Conservation (phyloP, 352 stramenopile genomes). For the Pilasporangium apinafurcum region DNA sequence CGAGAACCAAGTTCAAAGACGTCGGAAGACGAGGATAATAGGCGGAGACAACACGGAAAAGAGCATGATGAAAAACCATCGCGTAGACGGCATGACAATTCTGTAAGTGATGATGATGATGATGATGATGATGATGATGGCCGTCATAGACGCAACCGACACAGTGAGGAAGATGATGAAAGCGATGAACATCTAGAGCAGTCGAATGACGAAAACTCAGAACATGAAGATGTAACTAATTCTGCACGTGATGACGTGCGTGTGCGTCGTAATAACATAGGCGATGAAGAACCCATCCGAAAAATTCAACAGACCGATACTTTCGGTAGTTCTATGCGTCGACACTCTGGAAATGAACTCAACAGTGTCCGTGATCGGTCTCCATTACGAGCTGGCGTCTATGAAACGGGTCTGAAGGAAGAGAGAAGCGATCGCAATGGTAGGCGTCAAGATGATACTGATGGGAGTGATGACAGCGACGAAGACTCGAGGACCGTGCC, state of each 20-base stretch:
- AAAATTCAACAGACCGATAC: too few relatives aligned
- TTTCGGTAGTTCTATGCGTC: too few relatives aligned
- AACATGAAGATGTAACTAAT: too few relatives aligned
- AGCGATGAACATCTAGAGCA: slow-evolving; percentile 14
- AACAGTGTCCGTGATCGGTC: too few relatives aligned
- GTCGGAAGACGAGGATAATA: slow-evolving; percentile 4
- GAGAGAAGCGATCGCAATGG: too few relatives aligned
- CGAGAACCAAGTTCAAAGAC: slow-evolving; percentile 7
- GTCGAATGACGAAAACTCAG: too few relatives aligned
- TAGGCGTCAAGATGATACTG: slow-evolving; percentile 3
- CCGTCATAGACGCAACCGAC: slow-evolving; percentile 3
- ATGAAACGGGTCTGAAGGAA: too few relatives aligned
- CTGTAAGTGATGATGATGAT: slow-evolving; percentile 2
- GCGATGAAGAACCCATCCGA: too few relatives aligned
- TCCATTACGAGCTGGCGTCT: too few relatives aligned
- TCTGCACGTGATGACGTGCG: too few relatives aligned
- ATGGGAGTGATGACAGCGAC: slow-evolving; percentile 8
- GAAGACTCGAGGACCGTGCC: background rate
- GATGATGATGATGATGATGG: slow-evolving; percentile 6
- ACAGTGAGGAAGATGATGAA: slow-evolving; percentile 6
- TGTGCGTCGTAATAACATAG: too few relatives aligned
- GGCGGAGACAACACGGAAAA: slow-evolving; percentile 5
- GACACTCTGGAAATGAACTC: too few relatives aligned
- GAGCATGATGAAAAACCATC: background rate
- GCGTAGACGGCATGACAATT: background rate